These are phyloP conservation scores for Scopulariopsis brevicaulis DNA, from an alignment of 2,329 filamentous ascomycete genomes.

Conservation along the genomic window DNA sequence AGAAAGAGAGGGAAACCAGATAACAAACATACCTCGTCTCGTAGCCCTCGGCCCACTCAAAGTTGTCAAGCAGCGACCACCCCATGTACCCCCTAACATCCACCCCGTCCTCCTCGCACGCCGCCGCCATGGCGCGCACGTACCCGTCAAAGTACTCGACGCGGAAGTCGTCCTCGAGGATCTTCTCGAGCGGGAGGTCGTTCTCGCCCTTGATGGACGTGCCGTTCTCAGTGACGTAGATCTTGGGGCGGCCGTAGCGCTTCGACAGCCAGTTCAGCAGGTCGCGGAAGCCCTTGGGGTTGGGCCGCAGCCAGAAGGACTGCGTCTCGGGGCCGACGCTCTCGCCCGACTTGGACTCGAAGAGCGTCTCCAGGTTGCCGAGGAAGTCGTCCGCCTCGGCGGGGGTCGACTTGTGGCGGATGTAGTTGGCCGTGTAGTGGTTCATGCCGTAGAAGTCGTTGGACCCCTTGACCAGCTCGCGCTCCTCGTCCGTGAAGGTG, in stretches of 20 bases:
- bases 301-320: conserved; percentile 69
- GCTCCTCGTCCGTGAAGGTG: conserved; percentile 60
- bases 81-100: conserved; percentile 72
- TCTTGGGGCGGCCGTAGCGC: conserved; percentile 63
- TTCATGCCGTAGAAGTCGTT: conserved; percentile 96
- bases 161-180: conserved; percentile 74
- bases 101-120: conserved; percentile 60
- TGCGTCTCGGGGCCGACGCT: conserved; percentile 75
- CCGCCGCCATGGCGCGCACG: conserved; percentile 64
- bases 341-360: conserved; percentile 60
- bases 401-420: conserved; percentile 56
- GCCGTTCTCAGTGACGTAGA: conserved; percentile 85
- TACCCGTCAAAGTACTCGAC: conserved; percentile 70
- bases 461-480: conserved; percentile 65
- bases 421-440: conserved; percentile 83
- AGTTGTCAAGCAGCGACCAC: conserved; percentile 85
- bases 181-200: conserved; percentile 55
- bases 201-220: conserved; percentile 78
- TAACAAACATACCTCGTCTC: neutral
- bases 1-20: neutral
- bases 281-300: conserved; percentile 65
- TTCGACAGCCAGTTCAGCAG: conserved; percentile 67
- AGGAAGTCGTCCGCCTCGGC: conserved; percentile 55
- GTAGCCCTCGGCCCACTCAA: conserved; percentile 76
- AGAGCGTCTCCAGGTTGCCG: conserved; percentile 64